A percentile compares a stretch with the other conserved stretches of the same genome.
Evolutionary conservation across 2,329 filamentous ascomycete genomes (phyloP).

Genomic region (Fusarium annulatum): DNA sequence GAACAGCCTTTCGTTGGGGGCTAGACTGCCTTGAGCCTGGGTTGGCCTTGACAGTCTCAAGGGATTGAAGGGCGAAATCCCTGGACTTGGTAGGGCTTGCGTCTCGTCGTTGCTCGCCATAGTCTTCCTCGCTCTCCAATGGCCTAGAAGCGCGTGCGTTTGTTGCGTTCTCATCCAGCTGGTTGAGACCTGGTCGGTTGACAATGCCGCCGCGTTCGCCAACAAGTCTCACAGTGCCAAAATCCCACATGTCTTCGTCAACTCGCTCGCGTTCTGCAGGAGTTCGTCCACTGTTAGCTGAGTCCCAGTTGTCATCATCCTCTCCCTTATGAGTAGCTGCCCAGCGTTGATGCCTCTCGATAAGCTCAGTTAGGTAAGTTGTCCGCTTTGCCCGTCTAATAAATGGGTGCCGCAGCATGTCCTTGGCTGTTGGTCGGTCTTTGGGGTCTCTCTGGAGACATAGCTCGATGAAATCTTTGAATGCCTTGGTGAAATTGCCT

Average conservation of each 20-base stretch:
- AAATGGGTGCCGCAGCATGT: conserved; percentile 90
- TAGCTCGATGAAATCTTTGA: conserved; percentile 85
- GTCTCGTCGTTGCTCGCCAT: conserved; percentile 63
- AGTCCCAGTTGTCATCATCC: conserved; percentile 70
- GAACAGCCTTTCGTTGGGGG: conserved; percentile 68
- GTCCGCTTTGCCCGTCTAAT: conserved; percentile 93
- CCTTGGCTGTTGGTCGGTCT: conserved; percentile 86
- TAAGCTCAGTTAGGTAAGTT: conserved; percentile 95
- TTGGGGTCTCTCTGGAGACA: conserved; percentile 91
- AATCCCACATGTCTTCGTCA: conserved; percentile 96
- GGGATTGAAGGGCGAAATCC: conserved; percentile 57
- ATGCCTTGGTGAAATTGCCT: conserved; percentile 82
- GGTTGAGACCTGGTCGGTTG: conserved; percentile 68
- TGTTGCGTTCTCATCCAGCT: conserved; percentile 83
- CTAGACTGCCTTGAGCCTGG: conserved; percentile 66
- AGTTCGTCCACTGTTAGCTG: conserved; percentile 63
- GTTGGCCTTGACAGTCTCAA: conserved; percentile 67
- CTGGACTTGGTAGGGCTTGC: conserved; percentile 63
- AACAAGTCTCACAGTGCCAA: conserved; percentile 91
- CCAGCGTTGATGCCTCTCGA: conserved; percentile 91
- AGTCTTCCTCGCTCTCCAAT: conserved; percentile 61
- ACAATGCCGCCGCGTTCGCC: conserved; percentile 70
- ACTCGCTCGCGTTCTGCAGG: conserved; percentile 65
- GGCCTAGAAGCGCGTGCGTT: conserved; percentile 75
- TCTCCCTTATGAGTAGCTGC: conserved; percentile 80